Base-by-base conservation (phyloP, 306 rosid genomes). In the Acacia acuminata region DNA sequence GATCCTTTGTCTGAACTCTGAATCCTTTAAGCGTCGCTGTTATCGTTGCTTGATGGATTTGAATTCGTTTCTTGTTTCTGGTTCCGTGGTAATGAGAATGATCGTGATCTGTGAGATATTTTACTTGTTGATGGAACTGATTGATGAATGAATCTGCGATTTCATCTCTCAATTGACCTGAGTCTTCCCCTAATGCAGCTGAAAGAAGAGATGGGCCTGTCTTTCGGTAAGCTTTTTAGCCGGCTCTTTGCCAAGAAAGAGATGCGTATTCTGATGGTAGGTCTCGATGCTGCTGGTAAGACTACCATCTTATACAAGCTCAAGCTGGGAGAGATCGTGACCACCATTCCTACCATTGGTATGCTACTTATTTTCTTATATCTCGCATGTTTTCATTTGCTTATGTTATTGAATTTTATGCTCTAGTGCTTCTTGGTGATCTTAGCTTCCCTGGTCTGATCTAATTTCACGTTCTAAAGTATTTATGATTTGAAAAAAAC, bases 311-410 rank as follows among this genome's bases (percentile, higher is more conserved):
- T 91, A 88, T 91, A 91, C 86, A 91, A 91, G 91, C 93, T 91
- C 77, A 91, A 89, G 89, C 77, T 89, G 56, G 95, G 93, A 79
- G 95, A 91, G 83, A 91, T 91, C 53, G 89, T 89, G 38, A 91
- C 95, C 16, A 91, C 95, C 87, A 89, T 91, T 85, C 95, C 95
- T 10, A 91, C 95, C 16, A 91, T 91, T 58, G 95, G 95, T 91
- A 88, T 66, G 86, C 76, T 17, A 43, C 76, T 67, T 10, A 65
- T 60, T 42, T 65, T 34, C 30, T 3, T 60, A 13, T 56, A 19
- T 34, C 79, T 25, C 42, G 53, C 76, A 7, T 43, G 60, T 73
- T 10, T 77, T 48, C 10, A 22, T 78, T 30, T 73, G 27, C 67
- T 36, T 50, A 5, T 50, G 71, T 50, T 32, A 65, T 55, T 5